Base-by-base conservation (phyloP, 306 rosid genomes). In the Pyrus betulifolia region DNA sequence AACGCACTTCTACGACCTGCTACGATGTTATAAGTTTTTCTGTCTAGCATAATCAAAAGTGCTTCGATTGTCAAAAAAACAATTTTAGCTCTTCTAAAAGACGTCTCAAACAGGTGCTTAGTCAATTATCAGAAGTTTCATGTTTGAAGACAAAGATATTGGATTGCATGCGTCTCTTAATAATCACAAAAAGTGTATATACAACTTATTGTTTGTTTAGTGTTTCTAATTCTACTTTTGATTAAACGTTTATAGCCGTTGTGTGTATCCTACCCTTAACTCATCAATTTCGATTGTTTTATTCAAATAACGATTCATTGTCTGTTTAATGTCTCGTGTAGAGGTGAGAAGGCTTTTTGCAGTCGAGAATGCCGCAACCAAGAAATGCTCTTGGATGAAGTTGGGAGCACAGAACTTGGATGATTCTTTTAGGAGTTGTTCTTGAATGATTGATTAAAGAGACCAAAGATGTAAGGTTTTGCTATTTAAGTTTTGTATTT, bases 281-380 rank as follows among this genome's bases (percentile, higher is more conserved):
- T 46, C 54, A 14, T 46, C 14, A 4, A 4, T 46, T 46, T 46
- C 8, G 17, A 49, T 49, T 49, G 55, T 49, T 49, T 49, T 44
- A 46, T 13, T 46, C 0, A 46, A 15, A 49, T 17, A 17, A 49
- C 8, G 3, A 15, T 5, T 49, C 13, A 49, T 49, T 17, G 8
- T 49, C 8, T 15, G 21, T 15, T 59, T 4, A 25, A 59, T 11
- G 3, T 59, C 15, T 59, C 64, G 31, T 31, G 69, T 84, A 96
- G 99, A 78, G 99, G 99, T 21, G 99, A 92, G 70, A 92, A 79
- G 84, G 97, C 97, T 11, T 96, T 92, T 74, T 96, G 99, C 83
- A 91, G 98, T 77, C 70, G 57, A 2, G 92, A 91, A 81, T 96
- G 99, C 81, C 90, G 99, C 17, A 55, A 84, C 87, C 76, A 85